phyloP scores from a whole-genome alignment of 192 early-diverging fungal species.

The Mortierella antarctica region DNA sequence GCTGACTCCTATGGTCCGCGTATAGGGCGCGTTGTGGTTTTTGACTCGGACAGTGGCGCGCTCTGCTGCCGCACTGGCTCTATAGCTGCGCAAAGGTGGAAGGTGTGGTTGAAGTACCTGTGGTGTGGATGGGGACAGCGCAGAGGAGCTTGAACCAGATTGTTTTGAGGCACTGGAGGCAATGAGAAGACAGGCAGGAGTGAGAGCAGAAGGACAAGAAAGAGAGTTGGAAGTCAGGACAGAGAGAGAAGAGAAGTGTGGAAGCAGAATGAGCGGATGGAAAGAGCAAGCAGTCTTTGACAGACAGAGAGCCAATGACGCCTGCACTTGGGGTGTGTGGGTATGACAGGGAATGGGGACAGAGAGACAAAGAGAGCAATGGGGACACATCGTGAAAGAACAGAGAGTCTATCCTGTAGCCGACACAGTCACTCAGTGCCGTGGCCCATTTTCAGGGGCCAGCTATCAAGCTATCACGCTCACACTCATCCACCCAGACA shows the following conservation, averaged over 20 bases:
- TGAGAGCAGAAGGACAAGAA: too few relatives aligned
- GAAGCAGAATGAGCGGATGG: neutral
- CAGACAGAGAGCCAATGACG: neutral
- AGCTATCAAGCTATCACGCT: too few relatives aligned
- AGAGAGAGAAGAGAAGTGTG: neutral
- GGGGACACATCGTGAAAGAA: neutral
- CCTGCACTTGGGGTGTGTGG: neutral
- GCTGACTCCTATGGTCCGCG: neutral
- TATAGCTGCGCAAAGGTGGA: neutral
- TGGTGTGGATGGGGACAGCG: too few relatives aligned
- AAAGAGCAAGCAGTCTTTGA: too few relatives aligned
- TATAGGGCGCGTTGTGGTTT: neutral
- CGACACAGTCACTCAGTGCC: neutral
- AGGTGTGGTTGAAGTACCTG: neutral
- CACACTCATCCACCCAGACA: too few relatives aligned
- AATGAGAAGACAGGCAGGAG: too few relatives aligned
- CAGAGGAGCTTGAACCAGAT: too few relatives aligned
- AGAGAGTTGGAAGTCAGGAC: neutral
- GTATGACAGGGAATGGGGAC: neutral
- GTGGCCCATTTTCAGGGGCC: neutral
- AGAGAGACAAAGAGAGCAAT: neutral
- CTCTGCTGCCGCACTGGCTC: neutral
- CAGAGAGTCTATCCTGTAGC: neutral
- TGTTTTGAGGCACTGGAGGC: too few relatives aligned
- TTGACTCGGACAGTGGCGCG: too few relatives aligned